Percentiles rank a stretch among this genome's conserved stretches.
These are phyloP conservation scores for Pharus latifolius DNA, from an alignment of 176 grass and related monocot genomes.

Conservation along the genomic window DNA sequence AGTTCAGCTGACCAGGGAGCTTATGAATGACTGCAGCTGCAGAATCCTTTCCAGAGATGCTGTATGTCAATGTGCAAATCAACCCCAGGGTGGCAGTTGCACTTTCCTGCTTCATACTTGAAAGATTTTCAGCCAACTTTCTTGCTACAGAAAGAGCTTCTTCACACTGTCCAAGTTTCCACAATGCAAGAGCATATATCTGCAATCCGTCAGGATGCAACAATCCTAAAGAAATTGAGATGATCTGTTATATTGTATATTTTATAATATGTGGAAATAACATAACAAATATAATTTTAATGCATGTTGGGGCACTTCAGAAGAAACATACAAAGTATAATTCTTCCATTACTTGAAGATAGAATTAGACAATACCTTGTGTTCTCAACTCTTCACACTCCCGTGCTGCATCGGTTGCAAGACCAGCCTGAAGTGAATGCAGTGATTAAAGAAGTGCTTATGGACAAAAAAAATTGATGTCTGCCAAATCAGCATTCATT, in stretches of 20 bases:
- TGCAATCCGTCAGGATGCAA: conserved; percentile 64
- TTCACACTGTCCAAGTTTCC: conserved; percentile 58
- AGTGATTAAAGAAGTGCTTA: conserved; percentile 14
- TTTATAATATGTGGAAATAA: conserved; percentile 2
- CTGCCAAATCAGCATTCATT: conserved; percentile 2
- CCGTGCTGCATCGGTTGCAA: conserved; percentile 44
- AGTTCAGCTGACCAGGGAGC: conserved; percentile 49
- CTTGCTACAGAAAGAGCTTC: conserved; percentile 58
- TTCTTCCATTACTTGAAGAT: not conserved
- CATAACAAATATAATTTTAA: conserved; percentile 6
- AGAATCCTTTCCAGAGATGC: conserved; percentile 70
- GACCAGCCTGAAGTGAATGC: conserved; percentile 54
- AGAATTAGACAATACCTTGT: conserved; percentile 54
- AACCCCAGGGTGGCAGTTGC: conserved; percentile 48
- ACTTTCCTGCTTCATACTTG: conserved; percentile 49
- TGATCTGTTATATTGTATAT: conserved; percentile 9
- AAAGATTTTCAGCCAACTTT: conserved; percentile 57
- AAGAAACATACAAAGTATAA: conserved; percentile 4
- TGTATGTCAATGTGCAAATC: conserved; percentile 74
- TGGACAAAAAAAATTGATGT: not conserved
- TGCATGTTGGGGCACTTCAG: not conserved
- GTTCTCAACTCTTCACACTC: conserved; percentile 70
- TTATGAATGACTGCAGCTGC: conserved; percentile 58
- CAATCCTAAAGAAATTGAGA: conserved; percentile 49
- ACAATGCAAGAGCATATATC: conserved; percentile 89